These are phyloP conservation scores for Chaetomiaceae sp. DNA, from an alignment of 2,329 filamentous ascomycete species.

Conservation along the genomic window DNA sequence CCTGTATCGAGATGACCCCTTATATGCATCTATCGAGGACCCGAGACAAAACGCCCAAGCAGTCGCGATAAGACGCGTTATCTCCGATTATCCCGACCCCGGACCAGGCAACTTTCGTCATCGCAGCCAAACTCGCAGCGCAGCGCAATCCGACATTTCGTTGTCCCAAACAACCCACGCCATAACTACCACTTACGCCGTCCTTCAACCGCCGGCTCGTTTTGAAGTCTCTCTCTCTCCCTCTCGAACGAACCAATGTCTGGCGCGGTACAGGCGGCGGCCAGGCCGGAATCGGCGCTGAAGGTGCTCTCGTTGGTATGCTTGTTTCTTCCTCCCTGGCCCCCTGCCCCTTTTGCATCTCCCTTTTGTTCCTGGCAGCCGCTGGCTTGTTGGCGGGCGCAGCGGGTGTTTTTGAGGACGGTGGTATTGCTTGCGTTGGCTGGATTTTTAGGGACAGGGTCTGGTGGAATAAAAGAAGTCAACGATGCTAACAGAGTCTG, in stretches of 20 bases:
- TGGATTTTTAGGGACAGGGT: background rate
- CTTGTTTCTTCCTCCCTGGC: background rate
- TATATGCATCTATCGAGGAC: background rate
- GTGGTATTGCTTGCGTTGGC: background rate
- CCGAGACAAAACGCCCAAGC: background rate
- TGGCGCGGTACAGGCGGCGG: conserved; percentile 29
- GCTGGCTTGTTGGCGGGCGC: background rate
- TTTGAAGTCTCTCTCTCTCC: background rate
- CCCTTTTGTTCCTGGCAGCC: too few species aligned
- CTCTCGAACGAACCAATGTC: conserved; percentile 10
- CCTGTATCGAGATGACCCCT: too few species aligned
- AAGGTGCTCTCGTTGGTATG: conserved; percentile 46
- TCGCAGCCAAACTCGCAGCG: background rate
- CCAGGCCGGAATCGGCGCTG: conserved; percentile 52
- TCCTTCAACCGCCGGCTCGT: too few species aligned
- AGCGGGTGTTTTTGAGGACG: background rate
- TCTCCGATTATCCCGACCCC: conserved; percentile 9
- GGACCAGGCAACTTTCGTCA: conserved; percentile 8
- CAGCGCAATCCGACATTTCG: too few species aligned
- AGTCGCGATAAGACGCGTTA: conserved; percentile 7
- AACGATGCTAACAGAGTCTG: background rate
- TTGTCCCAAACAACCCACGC: too few species aligned
- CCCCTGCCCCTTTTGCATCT: background rate
- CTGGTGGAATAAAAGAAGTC: too few species aligned
- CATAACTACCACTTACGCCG: too few species aligned